A percentile compares a stretch with the other conserved stretches of the same genome.
These are phyloP conservation scores for Colletotrichum spinosum DNA, from an alignment of 2,329 filamentous ascomycete genomes.

Conservation along the genomic window DNA sequence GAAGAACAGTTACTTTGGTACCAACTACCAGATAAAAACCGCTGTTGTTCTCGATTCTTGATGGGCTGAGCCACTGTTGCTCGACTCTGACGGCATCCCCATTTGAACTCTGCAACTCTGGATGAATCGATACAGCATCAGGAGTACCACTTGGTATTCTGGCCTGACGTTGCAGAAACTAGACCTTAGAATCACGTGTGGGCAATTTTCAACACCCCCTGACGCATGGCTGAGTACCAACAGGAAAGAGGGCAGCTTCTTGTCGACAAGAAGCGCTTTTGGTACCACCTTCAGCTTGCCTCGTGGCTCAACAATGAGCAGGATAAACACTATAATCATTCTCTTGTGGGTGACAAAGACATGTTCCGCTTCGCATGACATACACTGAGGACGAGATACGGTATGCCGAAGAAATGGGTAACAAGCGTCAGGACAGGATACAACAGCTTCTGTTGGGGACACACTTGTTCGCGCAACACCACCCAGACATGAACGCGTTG, in stretches of 20 bases:
- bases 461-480: conserved; percentile 28
- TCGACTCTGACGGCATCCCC: too few relatives aligned
- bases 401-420: conserved; percentile 23
- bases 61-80: too few relatives aligned
- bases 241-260: conserved; percentile 26
- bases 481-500: conserved; percentile 28
- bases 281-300: conserved; percentile 31
- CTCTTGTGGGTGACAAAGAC: conserved; percentile 30
- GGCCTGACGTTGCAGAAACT: conserved; percentile 27
- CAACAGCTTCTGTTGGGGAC: conserved; percentile 27
- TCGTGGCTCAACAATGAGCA: conserved; percentile 32
- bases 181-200: conserved; percentile 19
- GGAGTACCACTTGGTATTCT: conserved; percentile 23
- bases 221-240: conserved; percentile 29
- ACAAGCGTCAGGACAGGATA: conserved; percentile 29
- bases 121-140: conserved; percentile 26
- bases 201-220: conserved; percentile 28
- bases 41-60: too few relatives aligned
- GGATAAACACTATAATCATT: conserved; percentile 22
- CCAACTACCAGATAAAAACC: too few relatives aligned
- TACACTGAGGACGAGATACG: conserved; percentile 15
- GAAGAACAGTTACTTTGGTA: too few relatives aligned
- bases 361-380: conserved; percentile 35
- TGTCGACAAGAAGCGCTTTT: conserved; percentile 29
- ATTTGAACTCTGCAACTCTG: neutral